Base-by-base conservation (phyloP, 2,329 filamentous ascomycete species). In the Phialophora chinensis region DNA sequence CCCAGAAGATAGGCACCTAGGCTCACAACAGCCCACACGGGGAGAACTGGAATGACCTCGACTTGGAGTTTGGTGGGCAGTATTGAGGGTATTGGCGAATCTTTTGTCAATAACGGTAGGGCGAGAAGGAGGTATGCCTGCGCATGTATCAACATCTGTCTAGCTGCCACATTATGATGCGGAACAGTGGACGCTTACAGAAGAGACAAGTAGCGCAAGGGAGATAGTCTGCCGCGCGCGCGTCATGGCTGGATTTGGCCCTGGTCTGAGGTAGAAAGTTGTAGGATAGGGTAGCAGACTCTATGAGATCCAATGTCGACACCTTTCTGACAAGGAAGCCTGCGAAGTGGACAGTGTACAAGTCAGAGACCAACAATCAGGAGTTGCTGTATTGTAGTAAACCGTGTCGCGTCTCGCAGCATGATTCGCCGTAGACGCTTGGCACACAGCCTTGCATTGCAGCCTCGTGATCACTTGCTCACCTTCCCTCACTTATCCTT, bases 141-240 rank as follows among this genome's bases (percentile, higher is more conserved):
- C 12, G 3, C 20, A 20, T 4, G 27, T 25, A 58, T 25, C 57
- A 67, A 50, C 62, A 47, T 20, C 17, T 17, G 17, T 44, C 17
- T 56, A 35, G 11, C 55, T 47, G 17, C 31, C 54, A 3, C 35
- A 20, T 6, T 27, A 53, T 35, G 38, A 47, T 14, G 25, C 31
- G 42, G 55, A 6, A 23, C 10, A 25, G 23, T 23, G 33, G 44
- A 17, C 14, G 33, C 72, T 31, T 66, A 70, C 67, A 44, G 66
- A 71, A 14, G 66, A 65, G 42, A 65, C 63, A 29, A 69, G 53
- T 31, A 72, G 27, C 38, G 58, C 63, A 75, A 97, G 85, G 69
- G 93, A 96, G 77, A 97, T 89, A 71, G 92, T 94, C 81, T 98
- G 93, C 79, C 92, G 90, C 25, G 95, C 95, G 81, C 93, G 92